Evolutionary conservation across 2,329 filamentous ascomycete species (phyloP).

Genomic region (Ophiostoma populinum): DNA sequence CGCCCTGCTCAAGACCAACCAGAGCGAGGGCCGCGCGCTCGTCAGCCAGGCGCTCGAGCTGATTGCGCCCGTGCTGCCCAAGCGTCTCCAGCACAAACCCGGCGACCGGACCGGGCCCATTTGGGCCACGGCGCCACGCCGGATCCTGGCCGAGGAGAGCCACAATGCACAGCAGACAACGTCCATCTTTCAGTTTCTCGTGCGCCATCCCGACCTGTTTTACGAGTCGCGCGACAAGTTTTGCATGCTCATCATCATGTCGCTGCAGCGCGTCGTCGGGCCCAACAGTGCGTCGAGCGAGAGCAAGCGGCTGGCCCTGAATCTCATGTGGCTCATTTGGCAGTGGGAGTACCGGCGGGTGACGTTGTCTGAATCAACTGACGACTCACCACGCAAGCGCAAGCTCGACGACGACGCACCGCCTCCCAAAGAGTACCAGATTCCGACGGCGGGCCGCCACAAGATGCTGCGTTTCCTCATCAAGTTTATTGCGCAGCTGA

Average conservation of each 20-base stretch:
- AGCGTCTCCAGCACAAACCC: constrained; percentile 57
- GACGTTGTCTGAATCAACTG: too few relatives aligned
- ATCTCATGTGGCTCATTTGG: constrained; percentile 81
- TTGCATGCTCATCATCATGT: constrained; percentile 71
- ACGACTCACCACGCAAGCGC: too few relatives aligned
- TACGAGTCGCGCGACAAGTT: constrained; percentile 92
- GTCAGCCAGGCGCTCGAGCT: constrained; percentile 91
- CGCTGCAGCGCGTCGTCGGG: constrained; percentile 71
- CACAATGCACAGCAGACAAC: constrained; percentile 92
- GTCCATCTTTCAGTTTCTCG: constrained; percentile 93
- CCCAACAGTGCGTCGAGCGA: constrained; percentile 76
- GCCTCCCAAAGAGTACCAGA: constrained; percentile 48
- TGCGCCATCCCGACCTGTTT: constrained; percentile 81
- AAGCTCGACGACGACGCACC: constrained; percentile 46
- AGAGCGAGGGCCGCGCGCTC: constrained; percentile 80
- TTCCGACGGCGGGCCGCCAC: constrained; percentile 48
- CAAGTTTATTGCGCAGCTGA: constrained; percentile 80
- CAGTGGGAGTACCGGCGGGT: constrained; percentile 80
- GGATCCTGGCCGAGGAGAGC: constrained; percentile 83
- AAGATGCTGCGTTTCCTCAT: constrained; percentile 91
- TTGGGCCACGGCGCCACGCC: constrained; percentile 80
- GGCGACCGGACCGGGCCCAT: constrained; percentile 54
- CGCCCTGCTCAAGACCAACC: constrained; percentile 76
- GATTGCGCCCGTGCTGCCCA: constrained; percentile 83
- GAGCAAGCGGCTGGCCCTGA: constrained; percentile 77